Percentiles rank a stretch among this genome's conserved stretches.
Conservation (phyloP, 1,139 yeast species). For the Yamadazyma pseudoaaseri region DNA sequence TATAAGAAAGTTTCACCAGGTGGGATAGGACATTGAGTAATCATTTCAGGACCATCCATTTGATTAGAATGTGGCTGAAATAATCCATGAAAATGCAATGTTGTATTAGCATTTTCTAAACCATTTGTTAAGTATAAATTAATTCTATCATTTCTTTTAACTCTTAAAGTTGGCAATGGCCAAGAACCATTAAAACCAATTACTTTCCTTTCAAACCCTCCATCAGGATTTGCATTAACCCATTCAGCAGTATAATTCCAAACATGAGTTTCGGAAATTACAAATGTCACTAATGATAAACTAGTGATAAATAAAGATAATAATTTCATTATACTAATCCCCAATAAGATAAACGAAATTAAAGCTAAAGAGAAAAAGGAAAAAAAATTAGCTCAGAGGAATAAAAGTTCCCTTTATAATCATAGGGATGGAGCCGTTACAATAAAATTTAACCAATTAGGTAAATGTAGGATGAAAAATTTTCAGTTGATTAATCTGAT, state of each 20-base stretch:
- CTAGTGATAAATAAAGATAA: conserved; percentile 7
- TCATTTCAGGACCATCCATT: conserved; percentile 80
- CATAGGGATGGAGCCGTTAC: not conserved
- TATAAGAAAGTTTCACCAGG: conserved; percentile 64
- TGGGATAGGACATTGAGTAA: conserved; percentile 76
- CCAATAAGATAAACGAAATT: conserved; percentile 10
- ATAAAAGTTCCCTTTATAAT: not conserved
- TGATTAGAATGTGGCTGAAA: conserved; percentile 58
- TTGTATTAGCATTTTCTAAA: conserved; percentile 51
- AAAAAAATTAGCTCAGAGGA: conserved; percentile 7
- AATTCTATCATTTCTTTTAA: conserved; percentile 62
- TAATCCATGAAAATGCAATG: conserved; percentile 76
- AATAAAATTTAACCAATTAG: not conserved
- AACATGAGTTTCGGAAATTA: conserved; percentile 46
- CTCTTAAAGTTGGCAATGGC: conserved; percentile 72
- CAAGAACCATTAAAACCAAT: conserved; percentile 69
- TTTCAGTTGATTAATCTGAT: conserved; percentile 11
- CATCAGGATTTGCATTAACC: conserved; percentile 61
- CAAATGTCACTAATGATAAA: conserved; percentile 9
- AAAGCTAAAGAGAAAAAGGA: conserved; percentile 3
- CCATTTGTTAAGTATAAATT: conserved; percentile 58
- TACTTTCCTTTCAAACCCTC: conserved; percentile 45
- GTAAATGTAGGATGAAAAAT: conserved; percentile 3
- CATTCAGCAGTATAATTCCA: conserved; percentile 55
- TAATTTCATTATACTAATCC: conserved; percentile 9